These are phyloP conservation scores for Protea cynaroides DNA, from an alignment of 164 flowering plant species.

Conservation along the genomic window DNA sequence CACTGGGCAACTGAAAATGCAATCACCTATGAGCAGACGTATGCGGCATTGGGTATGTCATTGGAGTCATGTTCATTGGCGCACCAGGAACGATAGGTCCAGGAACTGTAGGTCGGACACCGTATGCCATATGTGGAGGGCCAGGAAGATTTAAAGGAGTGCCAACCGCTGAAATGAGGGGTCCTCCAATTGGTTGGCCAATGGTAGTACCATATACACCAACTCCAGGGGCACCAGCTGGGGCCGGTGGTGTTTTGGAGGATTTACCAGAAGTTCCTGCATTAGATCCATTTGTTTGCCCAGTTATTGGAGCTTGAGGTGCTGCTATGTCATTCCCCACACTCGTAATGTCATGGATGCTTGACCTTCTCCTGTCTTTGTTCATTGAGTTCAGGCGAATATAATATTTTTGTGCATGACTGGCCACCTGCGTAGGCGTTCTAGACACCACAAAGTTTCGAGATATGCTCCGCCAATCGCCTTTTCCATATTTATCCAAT, in stretches of 20 bases:
- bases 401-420: slow-evolving; percentile 94
- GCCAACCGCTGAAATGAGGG: slow-evolving; percentile 77
- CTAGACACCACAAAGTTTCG: slow-evolving; percentile 86
- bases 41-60: slow-evolving; percentile 75
- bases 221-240: slow-evolving; percentile 38
- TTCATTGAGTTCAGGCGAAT: slow-evolving; percentile 89
- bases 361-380: slow-evolving; percentile 86
- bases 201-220: slow-evolving; percentile 65
- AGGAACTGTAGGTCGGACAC: slow-evolving; percentile 59
- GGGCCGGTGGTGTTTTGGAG: slow-evolving; percentile 34
- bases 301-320: slow-evolving; percentile 78
- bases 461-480: slow-evolving; percentile 95
- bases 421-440: slow-evolving; percentile 93
- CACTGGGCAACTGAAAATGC: slow-evolving; percentile 5
- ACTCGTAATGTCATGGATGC: slow-evolving; percentile 90
- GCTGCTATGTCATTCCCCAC: slow-evolving; percentile 46
- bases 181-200: slow-evolving; percentile 81
- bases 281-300: slow-evolving; percentile 49
- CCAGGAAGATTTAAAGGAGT: slow-evolving; percentile 74
- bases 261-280: slow-evolving; percentile 43
- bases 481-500: slow-evolving; percentile 90
- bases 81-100: slow-evolving; percentile 72
- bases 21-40: slow-evolving; percentile 58
- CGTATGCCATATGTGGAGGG: slow-evolving; percentile 71
- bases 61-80: slow-evolving; percentile 53